Conservation (phyloP, 345 rosid genomes). For the Ceriops tagal region DNA sequence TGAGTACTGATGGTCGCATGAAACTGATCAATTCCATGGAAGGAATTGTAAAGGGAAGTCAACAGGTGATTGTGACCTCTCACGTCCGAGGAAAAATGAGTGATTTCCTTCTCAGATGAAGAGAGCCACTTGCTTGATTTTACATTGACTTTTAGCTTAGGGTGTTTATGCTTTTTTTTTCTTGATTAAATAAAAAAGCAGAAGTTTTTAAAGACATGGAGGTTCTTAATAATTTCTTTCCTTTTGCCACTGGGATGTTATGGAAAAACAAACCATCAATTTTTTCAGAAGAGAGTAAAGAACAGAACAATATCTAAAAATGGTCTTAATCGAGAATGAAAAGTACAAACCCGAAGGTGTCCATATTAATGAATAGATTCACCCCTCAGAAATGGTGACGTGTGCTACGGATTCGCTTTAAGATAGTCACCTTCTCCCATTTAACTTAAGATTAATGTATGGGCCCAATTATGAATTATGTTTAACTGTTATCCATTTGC, state of each 20-base stretch:
- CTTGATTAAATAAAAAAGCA: no score
- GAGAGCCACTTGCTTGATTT: background rate
- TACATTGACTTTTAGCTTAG: no score
- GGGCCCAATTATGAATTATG: background rate
- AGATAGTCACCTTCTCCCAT: no score
- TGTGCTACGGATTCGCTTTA: no score
- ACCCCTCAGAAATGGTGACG: background rate
- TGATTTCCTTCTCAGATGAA: background rate
- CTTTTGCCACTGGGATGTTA: no score
- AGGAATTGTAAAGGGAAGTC: conserved; percentile 73
- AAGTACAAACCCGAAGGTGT: background rate
- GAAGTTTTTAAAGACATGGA: no score
- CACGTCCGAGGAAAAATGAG: background rate
- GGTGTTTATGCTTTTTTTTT: no score
- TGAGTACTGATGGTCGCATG: conserved; percentile 52
- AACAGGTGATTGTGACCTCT: conserved; percentile 46
- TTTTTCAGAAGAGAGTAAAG: background rate
- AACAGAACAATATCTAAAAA: background rate
- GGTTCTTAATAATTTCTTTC: no score
- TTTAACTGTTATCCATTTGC: no score
- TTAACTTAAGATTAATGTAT: background rate
- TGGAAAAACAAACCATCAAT: no score
- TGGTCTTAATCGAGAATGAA: background rate
- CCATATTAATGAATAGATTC: background rate
- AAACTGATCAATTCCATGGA: conserved; percentile 79